Conservation (phyloP, 257 asterid species). For the Ocimum tenuiflorum region DNA sequence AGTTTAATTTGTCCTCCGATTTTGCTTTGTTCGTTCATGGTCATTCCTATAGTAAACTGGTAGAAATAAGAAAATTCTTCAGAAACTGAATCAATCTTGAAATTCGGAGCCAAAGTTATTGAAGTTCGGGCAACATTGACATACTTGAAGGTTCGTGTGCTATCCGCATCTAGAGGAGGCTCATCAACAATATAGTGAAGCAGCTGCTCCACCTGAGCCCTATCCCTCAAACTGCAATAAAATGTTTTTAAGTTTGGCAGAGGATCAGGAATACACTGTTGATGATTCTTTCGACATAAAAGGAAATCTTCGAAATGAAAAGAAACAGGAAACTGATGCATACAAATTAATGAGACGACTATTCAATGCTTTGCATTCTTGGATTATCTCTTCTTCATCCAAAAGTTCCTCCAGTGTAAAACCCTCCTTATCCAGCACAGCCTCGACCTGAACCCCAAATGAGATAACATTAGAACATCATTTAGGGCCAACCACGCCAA, state of each 20-base stretch:
- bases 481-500: neutral
- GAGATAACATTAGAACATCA: neutral
- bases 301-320: neutral
- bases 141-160: constrained; percentile 75
- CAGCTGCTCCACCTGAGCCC: constrained; percentile 84
- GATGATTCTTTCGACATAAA: neutral
- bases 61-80: neutral
- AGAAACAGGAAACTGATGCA: constrained; percentile 13
- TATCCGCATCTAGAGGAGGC: constrained; percentile 78
- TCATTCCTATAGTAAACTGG: neutral
- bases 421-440: constrained; percentile 79
- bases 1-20: neutral
- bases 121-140: constrained; percentile 13
- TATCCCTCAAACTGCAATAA: constrained; percentile 77
- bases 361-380: constrained; percentile 97
- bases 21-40: neutral
- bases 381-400: constrained; percentile 97
- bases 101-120: neutral
- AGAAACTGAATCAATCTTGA: neutral
- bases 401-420: constrained; percentile 89
- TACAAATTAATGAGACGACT: constrained; percentile 97
- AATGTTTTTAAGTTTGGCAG: neutral
- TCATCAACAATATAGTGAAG: constrained; percentile 75
- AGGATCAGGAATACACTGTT: constrained; percentile 1
- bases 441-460: constrained; percentile 54